Base-by-base conservation (phyloP, 352 stramenopile species). In the Albugo candida region DNA sequence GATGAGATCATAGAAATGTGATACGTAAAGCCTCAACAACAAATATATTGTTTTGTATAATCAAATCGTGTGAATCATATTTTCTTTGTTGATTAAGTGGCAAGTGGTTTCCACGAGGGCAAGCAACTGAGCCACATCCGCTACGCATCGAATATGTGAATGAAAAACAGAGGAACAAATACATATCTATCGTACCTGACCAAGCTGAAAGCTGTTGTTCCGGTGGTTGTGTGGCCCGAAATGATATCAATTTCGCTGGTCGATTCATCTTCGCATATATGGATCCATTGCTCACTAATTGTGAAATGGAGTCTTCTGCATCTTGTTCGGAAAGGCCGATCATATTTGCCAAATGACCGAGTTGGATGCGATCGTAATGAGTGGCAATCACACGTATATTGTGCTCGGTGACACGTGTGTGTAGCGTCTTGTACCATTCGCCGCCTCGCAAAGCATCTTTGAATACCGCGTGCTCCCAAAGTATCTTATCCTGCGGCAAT, bases 71-170 rank as follows among this genome's bases (percentile, higher is more conserved):
- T 94, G 71, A 49, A 97, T 81, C 92, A 98, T 98, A 57, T 95
- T 97, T 63, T 99, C 94, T 77, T 98, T 98, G 69, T 98, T 94
- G 69, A 98, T 97, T 53, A 98, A 70, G 74, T 99, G 94, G 54
- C 81, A 97, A 45, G 94, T 98, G 20, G 85, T 95, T 65, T 99
- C 94, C 34, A 98, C 88, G 35, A 98, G 66, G 47, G 81, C 67
- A 51, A 99, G 77, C 41, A 99, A 63, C 60, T 95, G 79, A 18
- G 87, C 93, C 54, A 99, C 96, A 68, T 98, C 92, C 41, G 61
- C 65, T 82, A 49, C 45, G 47, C 42, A 11, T 47, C 37, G 58
- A 45, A 62, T 16, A 17, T 42, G 21, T 18, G 39, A 46, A 37
- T 37, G 3, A 24, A 11, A 39, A 42, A 4, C 16, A 53, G 4